A percentile compares a stretch with the other conserved stretches of the same genome.
These are phyloP conservation scores for Tolypocladium capitatum DNA, from an alignment of 2,329 filamentous ascomycete genomes.

Conservation along the genomic window DNA sequence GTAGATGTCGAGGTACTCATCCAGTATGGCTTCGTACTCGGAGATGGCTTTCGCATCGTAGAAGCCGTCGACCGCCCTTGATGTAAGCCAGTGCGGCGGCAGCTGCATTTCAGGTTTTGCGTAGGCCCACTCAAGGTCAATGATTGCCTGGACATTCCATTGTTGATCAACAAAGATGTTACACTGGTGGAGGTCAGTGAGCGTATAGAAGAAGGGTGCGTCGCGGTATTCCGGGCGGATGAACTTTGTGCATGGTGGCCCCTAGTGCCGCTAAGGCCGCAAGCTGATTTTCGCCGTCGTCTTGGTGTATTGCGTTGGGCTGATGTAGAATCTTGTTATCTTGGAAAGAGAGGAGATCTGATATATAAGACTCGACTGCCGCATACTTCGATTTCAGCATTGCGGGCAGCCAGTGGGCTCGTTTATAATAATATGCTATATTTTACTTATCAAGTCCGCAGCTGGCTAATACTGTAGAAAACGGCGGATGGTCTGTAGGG, in stretches of 20 bases:
- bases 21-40: not conserved
- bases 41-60: not conserved
- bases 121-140: slow-evolving; percentile 19
- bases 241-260: slow-evolving; percentile 11
- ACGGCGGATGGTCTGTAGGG: too few relatives aligned
- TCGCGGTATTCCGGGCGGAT: slow-evolving; percentile 9
- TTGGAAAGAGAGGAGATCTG: slow-evolving; percentile 19
- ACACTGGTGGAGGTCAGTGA: slow-evolving; percentile 23
- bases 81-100: slow-evolving; percentile 15
- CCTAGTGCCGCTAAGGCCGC: slow-evolving; percentile 14
- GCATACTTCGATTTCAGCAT: slow-evolving; percentile 8
- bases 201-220: slow-evolving; percentile 17
- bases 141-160: slow-evolving; percentile 16
- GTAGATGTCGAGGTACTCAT: slow-evolving; percentile 5
- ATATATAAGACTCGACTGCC: slow-evolving; percentile 13
- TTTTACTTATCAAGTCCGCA: too few relatives aligned
- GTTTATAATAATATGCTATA: too few relatives aligned
- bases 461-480: too few relatives aligned
- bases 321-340: slow-evolving; percentile 19
- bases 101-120: slow-evolving; percentile 11
- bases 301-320: slow-evolving; percentile 17
- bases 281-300: slow-evolving; percentile 16
- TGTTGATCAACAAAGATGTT: slow-evolving; percentile 21
- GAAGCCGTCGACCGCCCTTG: slow-evolving; percentile 2
- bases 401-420: too few relatives aligned